Evolutionary conservation across 495 filamentous ascomycete genomes (phyloP).

Genomic region (Chaetomidium leptoderma): DNA sequence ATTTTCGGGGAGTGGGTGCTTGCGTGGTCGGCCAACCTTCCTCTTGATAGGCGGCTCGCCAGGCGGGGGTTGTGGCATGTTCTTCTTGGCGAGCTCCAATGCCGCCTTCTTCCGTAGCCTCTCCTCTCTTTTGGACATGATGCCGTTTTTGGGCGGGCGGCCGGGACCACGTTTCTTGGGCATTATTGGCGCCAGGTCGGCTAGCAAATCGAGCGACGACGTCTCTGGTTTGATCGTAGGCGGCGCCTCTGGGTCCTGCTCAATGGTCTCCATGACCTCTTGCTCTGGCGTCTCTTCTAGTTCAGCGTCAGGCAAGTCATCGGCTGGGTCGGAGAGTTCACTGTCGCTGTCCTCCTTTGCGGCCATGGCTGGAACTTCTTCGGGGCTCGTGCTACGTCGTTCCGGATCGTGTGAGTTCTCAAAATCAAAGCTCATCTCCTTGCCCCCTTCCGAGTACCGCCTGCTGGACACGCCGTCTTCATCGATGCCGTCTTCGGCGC

Average conservation of each 20-base stretch:
- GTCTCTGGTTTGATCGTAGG: constrained; percentile 32
- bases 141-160: constrained; percentile 83
- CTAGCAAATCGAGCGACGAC: constrained; percentile 28
- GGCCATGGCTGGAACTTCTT: constrained; percentile 24
- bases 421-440: constrained; percentile 61
- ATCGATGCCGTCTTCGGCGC: constrained; percentile 51
- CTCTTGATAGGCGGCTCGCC: constrained; percentile 49
- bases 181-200: constrained; percentile 31
- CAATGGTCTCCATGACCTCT: constrained; percentile 34
- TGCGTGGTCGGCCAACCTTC: constrained; percentile 58
- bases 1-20: constrained; percentile 53
- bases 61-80: constrained; percentile 38
- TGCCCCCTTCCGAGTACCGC: constrained; percentile 50
- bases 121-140: constrained; percentile 84
- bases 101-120: constrained; percentile 61
- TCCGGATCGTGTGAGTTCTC: constrained; percentile 55
- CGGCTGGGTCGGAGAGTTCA: constrained; percentile 29
- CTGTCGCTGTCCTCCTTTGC: constrained; percentile 28
- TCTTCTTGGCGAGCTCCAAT: constrained; percentile 46
- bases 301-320: constrained; percentile 31
- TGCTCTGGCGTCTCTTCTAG: constrained; percentile 37
- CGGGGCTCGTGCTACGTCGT: constrained; percentile 52
- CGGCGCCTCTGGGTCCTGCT: constrained; percentile 33
- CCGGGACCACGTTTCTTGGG: constrained; percentile 77
- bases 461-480: constrained; percentile 37